Evolutionary conservation across 306 rosid species (phyloP), one percentile per base, ranked within the genome.

Genomic region (Castanospermum australe): DNA sequence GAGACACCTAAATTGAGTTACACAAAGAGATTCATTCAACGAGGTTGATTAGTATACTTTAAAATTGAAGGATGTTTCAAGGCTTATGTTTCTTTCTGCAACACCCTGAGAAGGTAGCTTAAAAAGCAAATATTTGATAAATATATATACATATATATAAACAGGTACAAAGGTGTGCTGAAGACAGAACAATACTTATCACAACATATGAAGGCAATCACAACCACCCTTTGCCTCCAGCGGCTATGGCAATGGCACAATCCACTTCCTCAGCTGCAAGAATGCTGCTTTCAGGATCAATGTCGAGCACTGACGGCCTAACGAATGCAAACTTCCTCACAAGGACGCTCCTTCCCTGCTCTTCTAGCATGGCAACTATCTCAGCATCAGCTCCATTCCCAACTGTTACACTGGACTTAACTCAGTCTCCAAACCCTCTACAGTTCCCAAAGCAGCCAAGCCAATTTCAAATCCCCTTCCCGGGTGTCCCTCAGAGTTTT

Each of bases 361-460:
- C 92, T 17, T 90, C 99, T 1, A 92, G 85, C 94, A 90, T 95
- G 90, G 97, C 99, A 2, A 92, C 99, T 0, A 90, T 95, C 67
- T 95, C 99, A 18, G 98, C 98, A 39, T 92, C 98, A 25, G 94
- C 99, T 5, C 99, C 99, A 54, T 95, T 95, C 76, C 98, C 99
- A 25, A 95, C 97, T 5, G 91, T 95, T 36, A 95, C 97, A 76
- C 81, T 95, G 86, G 99, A 95, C 84, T 83, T 95, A 22, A 95
- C 98, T 5, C 90, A 88, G 5, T 73, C 92, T 7, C 87, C 94
- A 2, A 92, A 92, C 69, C 88, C 95, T 9, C 67, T 90, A 59
- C 92, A 86, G 54, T 62, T 88, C 56, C 90, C 85, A 76, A 83
- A 81, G 48, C 79, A 84, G 0, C 62, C 72, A 5, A 62, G 15